Evolutionary conservation across 1,284 basidiomycete species (phyloP).

Genomic region (Fomitopsis pinicola): DNA sequence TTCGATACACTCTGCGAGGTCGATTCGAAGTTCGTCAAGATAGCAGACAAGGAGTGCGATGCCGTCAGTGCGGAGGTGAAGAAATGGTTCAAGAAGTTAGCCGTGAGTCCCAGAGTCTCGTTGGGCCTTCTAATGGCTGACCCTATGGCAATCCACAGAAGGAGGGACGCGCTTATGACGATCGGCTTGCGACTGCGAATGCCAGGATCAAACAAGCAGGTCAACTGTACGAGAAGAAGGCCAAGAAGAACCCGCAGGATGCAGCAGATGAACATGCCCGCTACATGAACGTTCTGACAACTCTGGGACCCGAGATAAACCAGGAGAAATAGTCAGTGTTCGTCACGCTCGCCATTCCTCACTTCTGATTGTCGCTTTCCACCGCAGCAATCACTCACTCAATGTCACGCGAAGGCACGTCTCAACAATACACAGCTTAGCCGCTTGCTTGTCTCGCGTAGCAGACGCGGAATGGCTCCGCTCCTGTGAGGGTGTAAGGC

Average conservation of each 20-base stretch:
- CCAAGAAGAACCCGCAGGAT: slow-evolving; percentile 67
- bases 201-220: slow-evolving; percentile 74
- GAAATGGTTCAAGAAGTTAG: slow-evolving; percentile 81
- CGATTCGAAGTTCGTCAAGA: slow-evolving; percentile 67
- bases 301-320: slow-evolving; percentile 72
- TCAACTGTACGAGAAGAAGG: slow-evolving; percentile 70
- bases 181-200: slow-evolving; percentile 63
- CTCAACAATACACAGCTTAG: slow-evolving; percentile 53
- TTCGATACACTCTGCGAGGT: slow-evolving; percentile 68
- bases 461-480: slow-evolving; percentile 76
- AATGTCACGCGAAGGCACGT: slow-evolving; percentile 59
- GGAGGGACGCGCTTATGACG: slow-evolving; percentile 74
- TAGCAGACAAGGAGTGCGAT: slow-evolving; percentile 71
- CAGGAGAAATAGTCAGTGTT: slow-evolving; percentile 68
- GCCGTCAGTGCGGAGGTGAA: slow-evolving; percentile 60
- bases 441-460: slow-evolving; percentile 58
- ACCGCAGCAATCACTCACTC: slow-evolving; percentile 58
- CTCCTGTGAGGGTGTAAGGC: slow-evolving; percentile 64
- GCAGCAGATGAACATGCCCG: slow-evolving; percentile 69
- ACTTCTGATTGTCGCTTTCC: not conserved
- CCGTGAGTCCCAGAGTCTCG: slow-evolving; percentile 37
- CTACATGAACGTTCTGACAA: slow-evolving; percentile 68
- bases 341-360: not conserved
- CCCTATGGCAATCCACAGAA: slow-evolving; percentile 41
- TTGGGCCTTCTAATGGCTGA: not conserved